Evolutionary conservation across 345 rosid species (phyloP), one percentile per base, ranked within the genome.

Genomic region (Isatis tinctoria): DNA sequence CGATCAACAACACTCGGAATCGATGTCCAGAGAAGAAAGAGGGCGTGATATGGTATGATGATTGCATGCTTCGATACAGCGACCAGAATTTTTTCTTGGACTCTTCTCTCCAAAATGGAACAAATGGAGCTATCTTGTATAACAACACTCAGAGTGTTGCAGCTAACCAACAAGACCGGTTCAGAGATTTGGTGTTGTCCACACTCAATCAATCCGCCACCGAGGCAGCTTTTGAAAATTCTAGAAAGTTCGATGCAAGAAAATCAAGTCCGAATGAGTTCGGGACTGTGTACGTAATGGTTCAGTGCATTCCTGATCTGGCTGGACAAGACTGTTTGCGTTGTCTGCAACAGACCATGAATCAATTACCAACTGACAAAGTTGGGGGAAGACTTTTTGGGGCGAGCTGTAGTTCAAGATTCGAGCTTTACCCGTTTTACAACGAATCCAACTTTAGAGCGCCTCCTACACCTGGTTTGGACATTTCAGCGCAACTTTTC

Each of bases 271-370:
- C 49, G 0, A 44, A 57, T 0, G 22, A 10, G 10, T 62, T 24
- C 0, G 40, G 53, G 41, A 28, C 0, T 1, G 9, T 88, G 45
- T 87, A 75, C 60, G 54, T n/a, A 1, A 45, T 88, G 1, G 83
- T 36, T 7, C 85, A 87, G 82, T 88, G 94, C 74, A 78, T 64
- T 2, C 84, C 81, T 12, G 87, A 82, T 65, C 32, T 85, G 18
- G 45, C 74, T 8, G 1, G 10, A 0, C 0, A 3, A 1, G 69
- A 54, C 0, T 86, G 87, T 24, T 9, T 16, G 0, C 0, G 1
- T 0, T 84, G 88, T 64, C 78, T 86, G 3, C 39, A 28, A 18
- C n/a, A 0, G 2, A 70, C 27, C 13, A 61, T 64, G 14, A 6
- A 43, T 5, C 0, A 0, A 0, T 28, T 80, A n/a, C 75, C 62